phyloP scores from a whole-genome alignment of 164 flowering plant species.

The Vitis rotundifolia region DNA sequence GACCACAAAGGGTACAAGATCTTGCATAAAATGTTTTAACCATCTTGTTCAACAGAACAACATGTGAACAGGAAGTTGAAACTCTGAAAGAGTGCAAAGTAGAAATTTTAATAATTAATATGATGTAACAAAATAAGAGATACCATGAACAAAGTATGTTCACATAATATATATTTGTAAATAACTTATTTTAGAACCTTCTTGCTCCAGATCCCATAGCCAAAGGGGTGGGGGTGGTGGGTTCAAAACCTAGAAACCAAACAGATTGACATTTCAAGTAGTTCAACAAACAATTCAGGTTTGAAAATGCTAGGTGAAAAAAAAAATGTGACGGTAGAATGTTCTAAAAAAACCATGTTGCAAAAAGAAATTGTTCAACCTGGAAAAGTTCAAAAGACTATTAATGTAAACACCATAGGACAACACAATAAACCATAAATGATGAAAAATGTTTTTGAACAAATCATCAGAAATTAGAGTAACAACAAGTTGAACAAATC shows the following conservation, averaged over 20 bases:
- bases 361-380: not conserved
- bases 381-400: not conserved
- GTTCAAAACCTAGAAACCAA: not conserved
- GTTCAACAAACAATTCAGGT: not conserved
- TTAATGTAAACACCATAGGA: no score
- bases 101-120: no score
- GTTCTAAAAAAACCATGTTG: not conserved
- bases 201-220: not conserved
- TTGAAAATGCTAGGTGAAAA: not conserved
- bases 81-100: no score
- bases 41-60: not conserved
- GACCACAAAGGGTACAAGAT: not conserved
- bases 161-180: no score
- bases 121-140: no score
- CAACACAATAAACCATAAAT: no score
- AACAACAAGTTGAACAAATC: no score
- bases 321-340: no score
- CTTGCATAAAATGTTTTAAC: not conserved
- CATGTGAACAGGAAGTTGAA: no score
- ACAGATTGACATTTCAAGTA: not conserved
- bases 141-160: no score
- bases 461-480: not conserved
- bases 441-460: no score
- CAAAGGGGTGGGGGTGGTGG: not conserved
- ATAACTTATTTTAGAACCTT: no score